Evolutionary conservation across 2,329 filamentous ascomycete genomes (phyloP).

Genomic region (Fusarium nelsonii): DNA sequence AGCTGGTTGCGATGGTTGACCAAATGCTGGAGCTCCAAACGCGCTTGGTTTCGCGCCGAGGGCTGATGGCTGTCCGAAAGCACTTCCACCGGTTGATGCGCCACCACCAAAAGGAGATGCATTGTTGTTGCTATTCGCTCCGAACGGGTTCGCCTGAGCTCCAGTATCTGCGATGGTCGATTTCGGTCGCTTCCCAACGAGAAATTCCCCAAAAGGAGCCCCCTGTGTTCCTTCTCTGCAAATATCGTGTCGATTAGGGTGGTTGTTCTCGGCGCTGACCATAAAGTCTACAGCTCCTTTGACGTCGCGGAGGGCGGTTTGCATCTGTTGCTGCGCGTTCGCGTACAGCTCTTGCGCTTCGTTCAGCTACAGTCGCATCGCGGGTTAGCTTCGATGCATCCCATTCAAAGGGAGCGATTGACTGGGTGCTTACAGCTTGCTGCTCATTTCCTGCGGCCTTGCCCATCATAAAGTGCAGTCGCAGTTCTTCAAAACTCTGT

Average conservation of each 20-base stretch:
- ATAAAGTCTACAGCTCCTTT: conserved; percentile 80
- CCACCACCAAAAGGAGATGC: conserved; percentile 50
- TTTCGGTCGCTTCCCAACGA: conserved; percentile 53
- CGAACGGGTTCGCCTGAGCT: conserved; percentile 59
- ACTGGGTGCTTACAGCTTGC: conserved; percentile 59
- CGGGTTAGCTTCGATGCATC: conserved; percentile 34
- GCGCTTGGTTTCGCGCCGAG: conserved; percentile 50
- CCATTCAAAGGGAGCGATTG: neutral
- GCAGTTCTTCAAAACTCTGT: conserved; percentile 89
- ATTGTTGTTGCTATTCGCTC: conserved; percentile 41
- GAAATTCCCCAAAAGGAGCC: conserved; percentile 61
- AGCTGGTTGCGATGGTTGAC: conserved; percentile 56
- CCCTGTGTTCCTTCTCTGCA: conserved; percentile 62
- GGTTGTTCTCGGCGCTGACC: conserved; percentile 72
- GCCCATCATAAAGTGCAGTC: conserved; percentile 76
- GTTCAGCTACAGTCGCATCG: conserved; percentile 61
- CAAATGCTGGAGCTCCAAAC: conserved; percentile 47
- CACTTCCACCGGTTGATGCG: conserved; percentile 44
- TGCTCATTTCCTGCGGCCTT: conserved; percentile 70
- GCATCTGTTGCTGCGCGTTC: conserved; percentile 77
- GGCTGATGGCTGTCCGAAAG: conserved; percentile 55
- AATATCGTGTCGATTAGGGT: conserved; percentile 80
- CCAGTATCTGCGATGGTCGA: conserved; percentile 47
- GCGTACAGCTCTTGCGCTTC: conserved; percentile 72
- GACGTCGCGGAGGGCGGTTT: conserved; percentile 75